A percentile compares a stretch with the other conserved stretches of the same genome.
Evolutionary conservation across 179 eudicot species (phyloP).

Genomic region (Sideroxylon spinosum): DNA sequence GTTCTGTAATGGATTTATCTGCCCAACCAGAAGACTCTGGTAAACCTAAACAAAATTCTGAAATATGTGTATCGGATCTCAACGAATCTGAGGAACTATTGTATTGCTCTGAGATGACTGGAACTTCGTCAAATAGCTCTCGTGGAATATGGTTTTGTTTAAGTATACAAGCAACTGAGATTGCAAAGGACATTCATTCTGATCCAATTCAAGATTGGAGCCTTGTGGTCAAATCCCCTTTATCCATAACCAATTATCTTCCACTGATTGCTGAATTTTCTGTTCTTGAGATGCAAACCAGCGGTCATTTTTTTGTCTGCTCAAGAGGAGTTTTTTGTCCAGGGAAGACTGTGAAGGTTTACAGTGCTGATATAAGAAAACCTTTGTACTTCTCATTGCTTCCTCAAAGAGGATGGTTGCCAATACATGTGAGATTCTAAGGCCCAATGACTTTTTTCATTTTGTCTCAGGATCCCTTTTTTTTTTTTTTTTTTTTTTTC

Average conservation of each 20-base stretch:
- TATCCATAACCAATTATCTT: constrained; percentile 78
- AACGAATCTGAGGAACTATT: constrained; percentile 60
- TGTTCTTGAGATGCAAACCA: constrained; percentile 77
- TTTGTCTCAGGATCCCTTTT: background rate
- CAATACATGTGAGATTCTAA: constrained; percentile 58
- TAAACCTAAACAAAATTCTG: constrained; percentile 37
- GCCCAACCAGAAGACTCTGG: constrained; percentile 35
- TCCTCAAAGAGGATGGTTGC: constrained; percentile 93
- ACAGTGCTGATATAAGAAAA: constrained; percentile 70
- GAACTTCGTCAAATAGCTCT: constrained; percentile 56
- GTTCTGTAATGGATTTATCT: constrained; percentile 54
- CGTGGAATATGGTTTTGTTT: constrained; percentile 79
- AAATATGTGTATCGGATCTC: constrained; percentile 60
- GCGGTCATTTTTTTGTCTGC: constrained; percentile 67
- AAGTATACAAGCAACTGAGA: constrained; percentile 75
- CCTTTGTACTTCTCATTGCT: constrained; percentile 72
- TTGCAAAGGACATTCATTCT: constrained; percentile 78
- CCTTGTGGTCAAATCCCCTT: constrained; percentile 70
- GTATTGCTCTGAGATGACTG: constrained; percentile 55
- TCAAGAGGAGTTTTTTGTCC: constrained; percentile 72
- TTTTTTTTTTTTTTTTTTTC: background rate
- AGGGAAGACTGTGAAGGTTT: constrained; percentile 72
- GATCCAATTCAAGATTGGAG: constrained; percentile 93
- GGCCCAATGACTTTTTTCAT: constrained; percentile 5
- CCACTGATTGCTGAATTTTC: constrained; percentile 83